Evolutionary conservation across 2,329 filamentous ascomycete species (phyloP).

Genomic region (Diaporthe australafricana): DNA sequence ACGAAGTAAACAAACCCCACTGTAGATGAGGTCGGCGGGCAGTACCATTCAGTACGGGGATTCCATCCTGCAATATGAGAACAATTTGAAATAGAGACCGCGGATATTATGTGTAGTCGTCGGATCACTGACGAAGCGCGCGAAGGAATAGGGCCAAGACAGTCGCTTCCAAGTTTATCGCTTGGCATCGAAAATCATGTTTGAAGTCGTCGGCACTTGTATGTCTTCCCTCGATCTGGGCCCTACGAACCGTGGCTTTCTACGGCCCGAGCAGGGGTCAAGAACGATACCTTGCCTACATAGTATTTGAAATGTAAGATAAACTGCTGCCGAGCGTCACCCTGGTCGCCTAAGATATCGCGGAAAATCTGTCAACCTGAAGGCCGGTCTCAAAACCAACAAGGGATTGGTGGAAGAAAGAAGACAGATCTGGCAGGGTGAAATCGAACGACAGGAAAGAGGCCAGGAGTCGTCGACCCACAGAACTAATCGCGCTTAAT

Average conservation of each 20-base stretch:
- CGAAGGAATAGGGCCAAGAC: background rate
- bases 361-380: background rate
- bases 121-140: too few species aligned
- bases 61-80: background rate
- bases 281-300: background rate
- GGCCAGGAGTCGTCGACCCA: background rate
- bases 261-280: background rate
- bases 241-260: background rate
- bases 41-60: background rate
- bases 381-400: background rate
- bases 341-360: background rate
- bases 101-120: background rate
- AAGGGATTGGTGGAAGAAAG: background rate
- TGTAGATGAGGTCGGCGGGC: too few species aligned
- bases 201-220: background rate
- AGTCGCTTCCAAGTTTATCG: background rate
- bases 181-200: slow-evolving; percentile 11
- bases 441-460: background rate
- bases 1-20: too few species aligned
- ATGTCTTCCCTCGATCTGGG: too few species aligned
- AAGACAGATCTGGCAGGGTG: background rate
- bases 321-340: background rate
- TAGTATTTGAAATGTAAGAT: background rate
- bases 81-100: background rate
- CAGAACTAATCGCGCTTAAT: background rate